Base-by-base conservation (phyloP, 225 moss, liverwort and hornwort species). In the Antitrichia curtipendula region DNA sequence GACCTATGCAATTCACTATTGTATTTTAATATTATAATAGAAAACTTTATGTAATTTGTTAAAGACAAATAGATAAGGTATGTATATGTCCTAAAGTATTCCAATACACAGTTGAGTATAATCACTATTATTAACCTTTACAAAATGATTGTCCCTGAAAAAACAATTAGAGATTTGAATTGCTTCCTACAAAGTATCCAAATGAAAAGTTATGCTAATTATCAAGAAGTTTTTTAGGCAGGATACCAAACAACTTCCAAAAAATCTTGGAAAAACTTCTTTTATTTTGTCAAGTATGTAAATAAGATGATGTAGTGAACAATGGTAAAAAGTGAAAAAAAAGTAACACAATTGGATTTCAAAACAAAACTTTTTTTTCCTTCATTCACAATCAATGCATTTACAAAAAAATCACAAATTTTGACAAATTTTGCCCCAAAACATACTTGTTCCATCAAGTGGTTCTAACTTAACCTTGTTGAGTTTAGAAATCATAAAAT, bases 361-460 rank as follows among this genome's bases (percentile, higher is more conserved):
- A 38, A 68, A 68, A 68, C 23, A 40, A 38, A 34, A 16, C 9
- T 8, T 38, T 38, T 23, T 68, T 23, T 40, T 3, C 38, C 38
- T 40, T 40, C 24, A 69, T 21, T 25, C 5, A 24, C 0, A 1
- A 24, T 24, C 24, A 40, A 13, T 40, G 40, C 2, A 24, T 4
- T 8, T 24, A 8, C 13, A 70, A 71, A 71, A 41, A 16, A 16
- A 36, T n/a, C 7, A n/a, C 21, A 66, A n/a, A 5, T 16, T 71
- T 41, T 27, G 6, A 27, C 0, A 27, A 0, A 16, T 28, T 25
- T 71, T 71, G 9, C 3, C 2, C 16, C 3, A 45, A n/a, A 6
- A 28, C 0, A 0, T 29, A 18, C 2, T 0, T 1, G 0, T 47
- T 45, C 17, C 7, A 10, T 18, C 3, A 45, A 0, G 10, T 43